Base-by-base conservation (phyloP, 768 basidiomycete genomes). In the Lactarius sanguifluus region DNA sequence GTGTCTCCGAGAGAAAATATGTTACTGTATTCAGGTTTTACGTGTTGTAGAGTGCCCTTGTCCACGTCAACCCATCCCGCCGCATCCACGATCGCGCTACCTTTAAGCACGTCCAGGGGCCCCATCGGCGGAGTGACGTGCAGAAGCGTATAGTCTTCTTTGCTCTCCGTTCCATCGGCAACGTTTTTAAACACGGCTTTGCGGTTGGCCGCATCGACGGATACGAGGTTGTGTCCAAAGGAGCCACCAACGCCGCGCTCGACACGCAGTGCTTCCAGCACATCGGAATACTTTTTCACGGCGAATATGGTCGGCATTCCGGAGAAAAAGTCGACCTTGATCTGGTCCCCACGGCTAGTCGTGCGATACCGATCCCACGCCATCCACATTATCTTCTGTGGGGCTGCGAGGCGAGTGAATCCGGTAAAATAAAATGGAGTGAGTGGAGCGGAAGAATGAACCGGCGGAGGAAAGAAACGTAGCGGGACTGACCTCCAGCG, bases 321-420 rank as follows among this genome's bases (percentile, higher is more conserved):
- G 36, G 90, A 92, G 76, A 90, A 90, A 75, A 96, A 96, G 65
- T 92, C 85, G 67, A 91, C 74, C 59, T 85, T 80, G 71, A 90
- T 82, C 57, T 83, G 80, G 58, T 82, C 80, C 18, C 78, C 75
- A 23, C 90, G 83, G 3, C 81, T 81, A 12, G 90, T 89, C 73
- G 76, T 81, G 64, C 82, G 81, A 75, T 83, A 93, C 57, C 87
- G 80, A 74, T 95, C 92, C 91, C 92, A 94, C 56, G 92, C 91
- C 91, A 94, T 93, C 93, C 94, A 96, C 91, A 96, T 94, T 62
- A 95, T 91, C 77, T 96, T 94, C 74, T 94, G 91, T 23, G 91
- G 90, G 18, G 89, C 90, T 91, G 70, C 25, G 50, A 45, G n/a
- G 45, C 1, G n/a, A 34, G 9, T 12, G 13, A 52, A n/a, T 45